A percentile compares a stretch with the other conserved stretches of the same genome.
Evolutionary conservation across 176 grass and related monocot species (phyloP).

Genomic region (Bothriochloa decipiens): DNA sequence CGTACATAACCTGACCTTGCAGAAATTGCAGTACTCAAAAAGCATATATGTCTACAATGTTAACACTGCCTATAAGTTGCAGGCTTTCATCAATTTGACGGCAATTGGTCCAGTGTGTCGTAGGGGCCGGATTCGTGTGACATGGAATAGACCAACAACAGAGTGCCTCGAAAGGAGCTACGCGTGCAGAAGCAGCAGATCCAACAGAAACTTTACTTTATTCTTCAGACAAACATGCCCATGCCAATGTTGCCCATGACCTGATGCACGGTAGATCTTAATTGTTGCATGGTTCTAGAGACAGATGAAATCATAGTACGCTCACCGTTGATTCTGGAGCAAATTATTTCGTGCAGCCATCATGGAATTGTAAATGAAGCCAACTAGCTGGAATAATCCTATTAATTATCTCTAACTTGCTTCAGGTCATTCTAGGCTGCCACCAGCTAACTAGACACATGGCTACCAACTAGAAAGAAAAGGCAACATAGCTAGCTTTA

Average conservation of each 20-base stretch:
- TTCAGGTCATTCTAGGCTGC: neutral
- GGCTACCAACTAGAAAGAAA: conserved; percentile 32
- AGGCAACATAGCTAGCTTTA: neutral
- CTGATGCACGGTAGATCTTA: neutral
- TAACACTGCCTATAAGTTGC: neutral
- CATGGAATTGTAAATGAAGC: neutral
- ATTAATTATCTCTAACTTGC: neutral
- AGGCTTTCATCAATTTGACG: conserved; percentile 14
- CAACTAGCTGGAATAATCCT: neutral
- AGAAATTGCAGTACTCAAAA: neutral
- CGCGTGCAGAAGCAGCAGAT: neutral
- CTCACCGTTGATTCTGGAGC: neutral
- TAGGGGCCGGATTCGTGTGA: neutral
- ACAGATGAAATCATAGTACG: neutral
- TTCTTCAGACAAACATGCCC: neutral
- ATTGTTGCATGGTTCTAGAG: neutral
- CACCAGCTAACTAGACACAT: neutral
- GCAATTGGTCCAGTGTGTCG: neutral
- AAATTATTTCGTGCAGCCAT: neutral
- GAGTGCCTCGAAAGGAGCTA: neutral
- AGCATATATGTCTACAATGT: neutral
- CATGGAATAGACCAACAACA: neutral
- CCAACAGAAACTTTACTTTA: neutral
- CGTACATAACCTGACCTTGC: neutral
- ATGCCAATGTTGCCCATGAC: neutral